A percentile compares a stretch with the other conserved stretches of the same genome.
phyloP scores from a whole-genome alignment of 371 early-diverging fungal species.

The Mucor indicus region DNA sequence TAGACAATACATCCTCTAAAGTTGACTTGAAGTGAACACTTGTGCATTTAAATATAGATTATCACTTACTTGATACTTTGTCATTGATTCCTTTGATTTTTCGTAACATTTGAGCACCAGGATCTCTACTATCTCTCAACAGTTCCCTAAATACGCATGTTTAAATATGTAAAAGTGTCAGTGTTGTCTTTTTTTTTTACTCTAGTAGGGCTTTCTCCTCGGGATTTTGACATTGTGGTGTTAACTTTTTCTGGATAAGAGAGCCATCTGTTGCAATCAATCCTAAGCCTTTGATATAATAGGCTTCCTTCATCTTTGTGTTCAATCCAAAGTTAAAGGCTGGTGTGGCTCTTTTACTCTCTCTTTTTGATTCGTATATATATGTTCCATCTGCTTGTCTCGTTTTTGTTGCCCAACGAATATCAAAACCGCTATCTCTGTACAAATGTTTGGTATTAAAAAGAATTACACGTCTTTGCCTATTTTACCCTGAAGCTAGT shows the following conservation, averaged over 20 bases:
- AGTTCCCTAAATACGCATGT: conserved; percentile 24
- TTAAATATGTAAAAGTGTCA: background rate
- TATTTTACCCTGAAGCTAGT: conserved; percentile 40
- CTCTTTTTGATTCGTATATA: conserved; percentile 8
- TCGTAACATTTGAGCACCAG: conserved; percentile 42
- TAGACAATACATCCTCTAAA: conserved; percentile 18
- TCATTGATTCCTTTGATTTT: conserved; percentile 35
- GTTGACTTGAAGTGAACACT: conserved; percentile 1
- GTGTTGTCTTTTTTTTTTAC: conserved; percentile 7
- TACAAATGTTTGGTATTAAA: background rate
- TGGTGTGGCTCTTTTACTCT: background rate
- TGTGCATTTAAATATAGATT: background rate
- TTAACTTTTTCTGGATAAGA: conserved; percentile 7
- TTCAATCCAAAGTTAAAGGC: background rate
- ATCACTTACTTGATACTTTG: conserved; percentile 19
- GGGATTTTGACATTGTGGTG: conserved; percentile 5
- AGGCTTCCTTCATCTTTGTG: conserved; percentile 20
- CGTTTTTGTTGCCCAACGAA: conserved; percentile 28
- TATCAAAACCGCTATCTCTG: conserved; percentile 33
- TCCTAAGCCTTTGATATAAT: conserved; percentile 28
- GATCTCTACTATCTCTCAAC: conserved; percentile 31
- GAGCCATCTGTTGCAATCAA: conserved; percentile 24
- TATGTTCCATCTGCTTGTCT: conserved; percentile 10
- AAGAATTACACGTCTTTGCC: background rate
- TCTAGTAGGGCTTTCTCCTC: conserved; percentile 4